Percentiles rank a stretch among this genome's conserved stretches.
Conservation (phyloP, 306 rosid species). For the Carpinus fangiana region DNA sequence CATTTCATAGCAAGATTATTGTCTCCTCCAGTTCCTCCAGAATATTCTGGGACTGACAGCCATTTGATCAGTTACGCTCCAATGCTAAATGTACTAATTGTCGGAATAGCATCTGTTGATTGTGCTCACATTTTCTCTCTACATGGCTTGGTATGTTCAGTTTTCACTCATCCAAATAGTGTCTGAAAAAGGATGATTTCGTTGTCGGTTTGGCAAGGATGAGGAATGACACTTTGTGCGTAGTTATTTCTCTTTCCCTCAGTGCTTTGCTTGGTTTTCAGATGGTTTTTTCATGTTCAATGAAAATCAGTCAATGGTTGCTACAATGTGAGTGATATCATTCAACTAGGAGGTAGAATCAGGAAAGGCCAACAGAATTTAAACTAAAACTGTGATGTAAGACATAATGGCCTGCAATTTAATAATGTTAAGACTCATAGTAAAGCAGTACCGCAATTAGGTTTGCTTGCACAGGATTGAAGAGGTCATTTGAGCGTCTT, state of each 20-base stretch:
- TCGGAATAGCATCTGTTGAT: slow-evolving; percentile 90
- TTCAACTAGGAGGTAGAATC: neutral
- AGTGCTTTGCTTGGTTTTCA: neutral
- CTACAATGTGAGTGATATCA: slow-evolving; percentile 9
- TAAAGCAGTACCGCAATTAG: neutral
- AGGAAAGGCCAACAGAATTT: neutral
- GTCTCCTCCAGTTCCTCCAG: slow-evolving; percentile 78
- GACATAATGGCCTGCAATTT: neutral
- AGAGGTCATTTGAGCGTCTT: neutral
- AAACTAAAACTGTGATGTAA: neutral
- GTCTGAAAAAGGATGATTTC: neutral
- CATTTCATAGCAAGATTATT: slow-evolving; percentile 76
- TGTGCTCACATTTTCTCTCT: slow-evolving; percentile 89
- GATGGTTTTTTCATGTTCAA: neutral
- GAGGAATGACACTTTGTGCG: neutral
- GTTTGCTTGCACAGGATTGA: neutral
- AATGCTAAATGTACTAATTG: slow-evolving; percentile 70
- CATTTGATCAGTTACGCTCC: slow-evolving; percentile 84
- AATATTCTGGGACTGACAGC: slow-evolving; percentile 56
- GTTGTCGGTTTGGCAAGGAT: slow-evolving; percentile 17
- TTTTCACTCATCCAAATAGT: neutral
- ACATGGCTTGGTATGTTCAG: slow-evolving; percentile 85
- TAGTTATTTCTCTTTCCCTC: neutral
- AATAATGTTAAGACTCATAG: neutral
- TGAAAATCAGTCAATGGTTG: neutral